These are phyloP conservation scores for Phaeophleospora eucalypticola DNA, from an alignment of 2,329 filamentous ascomycete genomes.

Conservation along the genomic window DNA sequence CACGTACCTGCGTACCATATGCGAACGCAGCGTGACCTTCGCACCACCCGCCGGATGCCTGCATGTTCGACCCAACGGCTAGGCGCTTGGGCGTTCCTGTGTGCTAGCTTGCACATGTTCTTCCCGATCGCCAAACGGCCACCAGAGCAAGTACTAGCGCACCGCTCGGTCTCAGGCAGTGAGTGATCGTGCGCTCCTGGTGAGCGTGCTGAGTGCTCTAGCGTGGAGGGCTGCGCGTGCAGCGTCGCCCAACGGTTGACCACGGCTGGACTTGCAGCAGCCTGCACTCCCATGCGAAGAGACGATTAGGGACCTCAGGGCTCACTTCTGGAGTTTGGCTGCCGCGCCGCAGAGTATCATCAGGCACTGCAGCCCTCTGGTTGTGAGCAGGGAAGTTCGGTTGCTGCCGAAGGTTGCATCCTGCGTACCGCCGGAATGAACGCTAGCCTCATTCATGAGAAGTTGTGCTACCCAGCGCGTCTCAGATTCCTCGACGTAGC, in stretches of 20 bases:
- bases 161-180: constrained; percentile 7
- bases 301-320: constrained; percentile 6
- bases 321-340: too few relatives aligned
- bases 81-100: constrained; percentile 24
- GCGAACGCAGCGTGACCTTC: constrained; percentile 32
- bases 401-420: constrained; percentile 19
- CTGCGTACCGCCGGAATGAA: constrained; percentile 18
- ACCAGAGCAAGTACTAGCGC: neutral
- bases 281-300: constrained; percentile 9
- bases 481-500: constrained; percentile 24
- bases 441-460: constrained; percentile 24
- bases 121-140: constrained; percentile 1
- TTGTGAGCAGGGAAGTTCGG: constrained; percentile 21
- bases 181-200: constrained; percentile 15
- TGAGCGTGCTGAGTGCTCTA: constrained; percentile 14
- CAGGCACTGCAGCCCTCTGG: neutral
- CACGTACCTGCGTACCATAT: constrained; percentile 30
- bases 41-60: constrained; percentile 27
- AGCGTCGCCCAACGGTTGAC: constrained; percentile 6
- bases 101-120: constrained; percentile 23
- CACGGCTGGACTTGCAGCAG: constrained; percentile 14
- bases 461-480: constrained; percentile 29
- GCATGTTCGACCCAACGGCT: constrained; percentile 27
- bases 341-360: constrained; percentile 3
- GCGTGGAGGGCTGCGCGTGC: constrained; percentile 13